These are phyloP conservation scores for Pythium phragmiticola DNA, from an alignment of 352 stramenopile species.

Conservation along the genomic window DNA sequence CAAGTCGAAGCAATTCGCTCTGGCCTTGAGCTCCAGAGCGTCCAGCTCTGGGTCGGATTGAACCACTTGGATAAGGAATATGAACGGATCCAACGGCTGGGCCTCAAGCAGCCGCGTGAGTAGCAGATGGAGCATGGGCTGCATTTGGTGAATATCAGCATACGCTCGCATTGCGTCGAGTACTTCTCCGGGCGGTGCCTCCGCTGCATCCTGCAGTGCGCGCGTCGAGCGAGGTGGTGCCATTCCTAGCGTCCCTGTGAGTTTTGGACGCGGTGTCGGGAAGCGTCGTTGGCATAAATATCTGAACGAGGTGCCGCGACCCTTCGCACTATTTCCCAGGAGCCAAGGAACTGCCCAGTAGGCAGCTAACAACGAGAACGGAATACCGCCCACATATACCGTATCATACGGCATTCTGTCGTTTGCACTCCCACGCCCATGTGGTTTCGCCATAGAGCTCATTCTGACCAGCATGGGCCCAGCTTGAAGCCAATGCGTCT, in stretches of 20 bases:
- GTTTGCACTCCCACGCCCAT: not conserved
- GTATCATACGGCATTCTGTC: not conserved
- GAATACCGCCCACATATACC: not conserved
- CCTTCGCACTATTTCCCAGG: not conserved
- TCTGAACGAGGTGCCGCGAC: not conserved
- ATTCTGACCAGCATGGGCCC: not conserved
- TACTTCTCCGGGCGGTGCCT: conserved; percentile 35
- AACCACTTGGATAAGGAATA: conserved; percentile 62
- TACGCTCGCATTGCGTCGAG: conserved; percentile 62
- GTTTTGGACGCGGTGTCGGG: not conserved
- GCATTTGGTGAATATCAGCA: conserved; percentile 52
- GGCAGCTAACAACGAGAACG: not conserved
- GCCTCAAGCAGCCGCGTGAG: conserved; percentile 54
- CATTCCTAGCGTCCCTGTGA: conserved; percentile 6
- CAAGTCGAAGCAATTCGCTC: conserved; percentile 51
- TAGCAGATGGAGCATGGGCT: conserved; percentile 64
- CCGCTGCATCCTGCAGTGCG: conserved; percentile 23
- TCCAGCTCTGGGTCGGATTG: conserved; percentile 54
- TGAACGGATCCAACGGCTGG: conserved; percentile 65
- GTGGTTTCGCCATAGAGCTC: not conserved
- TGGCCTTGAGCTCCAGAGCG: conserved; percentile 42
- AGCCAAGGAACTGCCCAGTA: not conserved
- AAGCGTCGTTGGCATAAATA: not conserved
- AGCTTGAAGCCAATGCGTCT: conserved; percentile 1
- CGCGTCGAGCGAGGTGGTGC: conserved; percentile 38